phyloP scores from a whole-genome alignment of 495 filamentous ascomycete species.

The Penicillium pulvis region DNA sequence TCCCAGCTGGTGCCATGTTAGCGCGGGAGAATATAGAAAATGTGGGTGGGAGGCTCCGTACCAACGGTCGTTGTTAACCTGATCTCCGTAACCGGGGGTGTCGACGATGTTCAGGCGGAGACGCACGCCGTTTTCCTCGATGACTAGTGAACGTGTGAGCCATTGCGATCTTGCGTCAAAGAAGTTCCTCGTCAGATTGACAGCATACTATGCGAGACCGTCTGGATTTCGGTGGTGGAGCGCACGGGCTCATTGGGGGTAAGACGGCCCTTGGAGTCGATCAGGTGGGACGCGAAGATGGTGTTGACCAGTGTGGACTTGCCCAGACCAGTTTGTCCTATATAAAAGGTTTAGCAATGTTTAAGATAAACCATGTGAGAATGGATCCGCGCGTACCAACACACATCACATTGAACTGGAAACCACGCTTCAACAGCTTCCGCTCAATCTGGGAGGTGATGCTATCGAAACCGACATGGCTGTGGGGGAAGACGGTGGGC shows the following conservation, averaged over 20 bases:
- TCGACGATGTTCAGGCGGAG: constrained; percentile 79
- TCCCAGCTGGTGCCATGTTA: constrained; percentile 63
- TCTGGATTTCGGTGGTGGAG: constrained; percentile 95
- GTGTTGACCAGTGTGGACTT: constrained; percentile 99
- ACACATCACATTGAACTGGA: constrained; percentile 99
- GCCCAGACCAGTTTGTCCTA: constrained; percentile 93
- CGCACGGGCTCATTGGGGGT: constrained; percentile 90
- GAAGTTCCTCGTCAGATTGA: not conserved
- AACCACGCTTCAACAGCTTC: constrained; percentile 99
- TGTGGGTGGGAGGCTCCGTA: constrained; percentile 28
- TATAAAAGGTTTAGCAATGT: constrained; percentile 17
- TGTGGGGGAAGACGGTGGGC: constrained; percentile 80
- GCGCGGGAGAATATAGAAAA: constrained; percentile 12
- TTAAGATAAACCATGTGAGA: not conserved
- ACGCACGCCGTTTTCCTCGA: constrained; percentile 93
- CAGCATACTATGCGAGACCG: constrained; percentile 81
- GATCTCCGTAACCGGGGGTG: constrained; percentile 78
- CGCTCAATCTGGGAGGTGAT: constrained; percentile 98
- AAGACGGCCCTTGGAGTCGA: constrained; percentile 96
- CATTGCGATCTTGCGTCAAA: constrained; percentile 5
- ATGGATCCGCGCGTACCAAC: constrained; percentile 71
- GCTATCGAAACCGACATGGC: constrained; percentile 99
- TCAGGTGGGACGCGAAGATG: constrained; percentile 99
- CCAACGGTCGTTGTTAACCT: constrained; percentile 83
- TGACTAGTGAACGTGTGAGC: constrained; percentile 58